Conservation (phyloP, 1,139 yeast genomes). For the Yamadazyma kanchanaburiensis region DNA sequence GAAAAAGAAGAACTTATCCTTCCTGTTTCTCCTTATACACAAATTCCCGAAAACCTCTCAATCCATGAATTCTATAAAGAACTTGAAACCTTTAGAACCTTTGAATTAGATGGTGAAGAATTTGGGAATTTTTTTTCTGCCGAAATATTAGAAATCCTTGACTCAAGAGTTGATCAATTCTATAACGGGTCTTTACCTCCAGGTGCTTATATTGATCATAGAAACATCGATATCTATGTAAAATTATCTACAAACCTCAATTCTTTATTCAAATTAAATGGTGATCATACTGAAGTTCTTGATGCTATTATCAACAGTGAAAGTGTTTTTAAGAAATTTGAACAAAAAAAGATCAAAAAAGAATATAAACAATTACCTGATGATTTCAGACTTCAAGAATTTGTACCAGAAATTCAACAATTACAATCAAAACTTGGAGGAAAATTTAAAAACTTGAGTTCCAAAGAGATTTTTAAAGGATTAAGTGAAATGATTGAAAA, state of each 20-base stretch:
- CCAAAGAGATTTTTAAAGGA: constrained; percentile 8
- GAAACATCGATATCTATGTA: constrained; percentile 17
- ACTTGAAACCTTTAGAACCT: constrained; percentile 16
- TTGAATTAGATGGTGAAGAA: constrained; percentile 14
- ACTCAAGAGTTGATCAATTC: constrained; percentile 15
- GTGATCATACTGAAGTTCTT: constrained; percentile 29
- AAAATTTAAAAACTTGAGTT: constrained; percentile 14
- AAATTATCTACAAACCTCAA: constrained; percentile 16
- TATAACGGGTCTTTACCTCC: constrained; percentile 10
- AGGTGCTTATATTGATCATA: constrained; percentile 13
- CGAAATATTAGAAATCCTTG: constrained; percentile 15
- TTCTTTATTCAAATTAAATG: constrained; percentile 24
- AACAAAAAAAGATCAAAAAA: constrained; percentile 10
- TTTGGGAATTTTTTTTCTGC: constrained; percentile 12
- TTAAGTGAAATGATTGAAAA: constrained; percentile 15
- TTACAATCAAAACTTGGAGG: constrained; percentile 15
- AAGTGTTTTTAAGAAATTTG: constrained; percentile 21
- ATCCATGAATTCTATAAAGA: constrained; percentile 24
- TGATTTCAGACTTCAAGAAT: constrained; percentile 34
- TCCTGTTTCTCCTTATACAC: constrained; percentile 10
- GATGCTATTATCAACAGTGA: constrained; percentile 30
- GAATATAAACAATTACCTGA: constrained; percentile 38
- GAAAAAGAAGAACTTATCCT: background rate
- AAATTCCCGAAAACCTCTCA: constrained; percentile 18
- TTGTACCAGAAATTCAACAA: constrained; percentile 26